Conservation (phyloP, 2,329 filamentous ascomycete genomes). For the Diaporthe humulicola region DNA sequence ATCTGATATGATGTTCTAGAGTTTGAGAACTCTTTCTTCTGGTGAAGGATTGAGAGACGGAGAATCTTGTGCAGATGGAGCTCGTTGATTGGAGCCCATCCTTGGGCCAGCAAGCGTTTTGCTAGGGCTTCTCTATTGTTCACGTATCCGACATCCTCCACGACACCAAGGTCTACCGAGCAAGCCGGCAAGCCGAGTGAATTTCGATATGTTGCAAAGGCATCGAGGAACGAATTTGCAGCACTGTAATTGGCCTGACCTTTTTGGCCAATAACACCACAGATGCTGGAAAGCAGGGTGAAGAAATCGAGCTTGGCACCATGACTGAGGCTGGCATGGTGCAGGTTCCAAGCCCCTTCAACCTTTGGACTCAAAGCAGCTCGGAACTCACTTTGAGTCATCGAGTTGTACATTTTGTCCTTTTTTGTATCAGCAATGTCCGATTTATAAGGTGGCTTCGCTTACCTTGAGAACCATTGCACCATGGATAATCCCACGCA, state of each 20-base stretch:
- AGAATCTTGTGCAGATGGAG: neutral
- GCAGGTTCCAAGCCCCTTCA: slow-evolving; percentile 54
- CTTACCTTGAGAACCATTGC: slow-evolving; percentile 57
- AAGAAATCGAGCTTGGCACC: slow-evolving; percentile 52
- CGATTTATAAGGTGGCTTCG: slow-evolving; percentile 45
- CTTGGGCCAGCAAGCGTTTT: neutral
- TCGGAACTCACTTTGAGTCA: slow-evolving; percentile 42
- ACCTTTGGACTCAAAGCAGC: slow-evolving; percentile 56
- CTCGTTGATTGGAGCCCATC: slow-evolving; percentile 13
- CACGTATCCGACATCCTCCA: slow-evolving; percentile 46
- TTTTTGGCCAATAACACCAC: slow-evolving; percentile 42
- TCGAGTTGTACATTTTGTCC: slow-evolving; percentile 44
- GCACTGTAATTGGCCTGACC: slow-evolving; percentile 51
- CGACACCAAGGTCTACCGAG: slow-evolving; percentile 51
- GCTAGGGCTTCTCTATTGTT: neutral
- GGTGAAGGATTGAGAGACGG: neutral
- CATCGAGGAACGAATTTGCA: slow-evolving; percentile 52
- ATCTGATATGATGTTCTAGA: slow-evolving; percentile 6
- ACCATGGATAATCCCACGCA: slow-evolving; percentile 51
- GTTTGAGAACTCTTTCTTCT: neutral
- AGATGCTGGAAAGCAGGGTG: slow-evolving; percentile 50
- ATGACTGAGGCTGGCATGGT: slow-evolving; percentile 45
- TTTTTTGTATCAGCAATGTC: slow-evolving; percentile 41
- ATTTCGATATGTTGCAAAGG: slow-evolving; percentile 49
- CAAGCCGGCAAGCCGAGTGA: slow-evolving; percentile 49